Base-by-base conservation (phyloP, 306 rosid genomes). In the Trichosanthes cucumerina region DNA sequence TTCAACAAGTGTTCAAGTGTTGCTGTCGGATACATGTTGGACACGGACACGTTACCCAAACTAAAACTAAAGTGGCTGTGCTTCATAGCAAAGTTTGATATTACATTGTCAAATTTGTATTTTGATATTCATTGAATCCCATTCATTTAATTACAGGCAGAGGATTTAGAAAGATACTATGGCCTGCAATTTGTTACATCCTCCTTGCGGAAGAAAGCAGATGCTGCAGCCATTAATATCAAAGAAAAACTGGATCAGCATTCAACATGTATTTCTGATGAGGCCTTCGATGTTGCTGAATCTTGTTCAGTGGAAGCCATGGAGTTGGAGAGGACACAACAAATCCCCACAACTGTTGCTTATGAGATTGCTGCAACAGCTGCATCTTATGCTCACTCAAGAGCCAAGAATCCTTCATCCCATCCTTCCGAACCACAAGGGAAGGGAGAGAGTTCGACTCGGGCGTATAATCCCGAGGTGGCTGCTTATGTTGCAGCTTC, bases 361-460 rank as follows among this genome's bases (percentile, higher is more conserved):
- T 92, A 95, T 76, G 88, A 88, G 66, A 91, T 95, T 65, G 98
- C 98, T 60, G 93, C 90, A 80, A 88, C 97, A 18, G 97, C 96
- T 0, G 97, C 98, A 47, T 88, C 96, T 46, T 95, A 91, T 79
- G 89, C 89, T 23, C 93, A 88, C 49, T 86, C 86, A 1, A 81
- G 83, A 57, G 89, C 89, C 1, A 88, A 87, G 92, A 78, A 79
- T 26, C 82, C 85, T 69, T 80, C 84, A 63, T 78, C 89, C 68
- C 80, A 66, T 38, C 83, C 85, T 66, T 82, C 86, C 5, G 81
- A 85, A 83, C 71, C 87, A 28, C 73, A 64, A 19, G 80, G 87
- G 21, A 90, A 83, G 23, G 83, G 81, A 75, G 92, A 86, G 62
- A 81, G 76, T 69, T 70, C 80, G 50, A 66, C 91, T 12, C 82